Evolutionary conservation across 176 grass and related monocot species (phyloP), one percentile per base, ranked within the genome.

Genomic region (Coix lacrymajobi): DNA sequence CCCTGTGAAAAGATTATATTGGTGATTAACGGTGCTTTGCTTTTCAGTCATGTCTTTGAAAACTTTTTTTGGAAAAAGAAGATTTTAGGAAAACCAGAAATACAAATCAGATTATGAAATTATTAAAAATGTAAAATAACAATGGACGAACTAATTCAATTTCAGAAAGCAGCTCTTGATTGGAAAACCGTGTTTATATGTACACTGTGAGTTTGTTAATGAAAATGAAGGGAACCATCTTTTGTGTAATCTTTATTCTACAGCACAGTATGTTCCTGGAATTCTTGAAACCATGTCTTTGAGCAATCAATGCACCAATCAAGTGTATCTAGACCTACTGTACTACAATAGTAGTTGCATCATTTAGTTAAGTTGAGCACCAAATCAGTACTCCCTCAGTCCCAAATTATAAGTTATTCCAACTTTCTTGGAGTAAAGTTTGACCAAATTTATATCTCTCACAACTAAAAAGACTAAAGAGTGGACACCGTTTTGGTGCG

Each of bases 1-100:
- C 70, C 92, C 88, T 94, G 67, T 33, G 37, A 73, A 81, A 76
- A 76, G 7, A 52, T 28, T 15, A 7, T 66, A n/a, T n/a, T 56
- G 20, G n/a, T 54, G 52, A 56, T 56, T n/a, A 56, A 10, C n/a
- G 52, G 52, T 56, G 52, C n/a, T 56, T n/a, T 56, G 7, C 52
- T n/a, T 56, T 56, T 43, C 41, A 43, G 41, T 7, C 6, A 56
- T n/a, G 52, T n/a, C 20, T 6, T 17, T 56, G 19, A 20, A 56
- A 56, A n/a, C 20, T 10, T 49, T 19, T 49, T 45, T 43, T 48
- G 45, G 15, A 48, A 48, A 48, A 6, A 1, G 45, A 48, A 16
- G 15, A 43, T 19, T 49, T 49, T 19, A 49, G 46, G 46, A 49
- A 49, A 49, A 19, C 1, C 19, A 6, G 20, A 10, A n/a, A 56